Conservation (phyloP, 1,139 yeast genomes). For the Hyphopichia pseudoburtonii region DNA sequence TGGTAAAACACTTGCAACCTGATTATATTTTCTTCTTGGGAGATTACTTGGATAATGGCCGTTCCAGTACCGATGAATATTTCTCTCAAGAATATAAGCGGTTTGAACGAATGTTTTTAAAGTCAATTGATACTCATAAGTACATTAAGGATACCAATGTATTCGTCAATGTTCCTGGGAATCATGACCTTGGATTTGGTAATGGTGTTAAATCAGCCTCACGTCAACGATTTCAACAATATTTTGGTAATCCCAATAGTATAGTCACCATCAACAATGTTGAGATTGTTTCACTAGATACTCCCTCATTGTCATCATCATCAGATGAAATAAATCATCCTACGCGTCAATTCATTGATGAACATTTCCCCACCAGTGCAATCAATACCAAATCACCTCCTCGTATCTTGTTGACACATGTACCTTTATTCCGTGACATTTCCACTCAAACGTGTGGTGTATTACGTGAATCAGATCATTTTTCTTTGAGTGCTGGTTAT, state of each 20-base stretch:
- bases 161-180: conserved; percentile 48
- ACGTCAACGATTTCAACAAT: conserved; percentile 35
- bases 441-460: conserved; percentile 41
- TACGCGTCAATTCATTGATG: conserved; percentile 31
- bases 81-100: conserved; percentile 36
- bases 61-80: conserved; percentile 41
- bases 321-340: conserved; percentile 25
- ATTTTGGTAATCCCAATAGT: conserved; percentile 44
- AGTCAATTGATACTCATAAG: conserved; percentile 5
- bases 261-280: conserved; percentile 33
- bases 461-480: conserved; percentile 34
- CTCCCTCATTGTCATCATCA: conserved; percentile 42
- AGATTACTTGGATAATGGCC: conserved; percentile 55
- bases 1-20: conserved; percentile 39
- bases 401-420: conserved; percentile 46
- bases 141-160: conserved; percentile 25
- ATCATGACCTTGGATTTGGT: conserved; percentile 59
- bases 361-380: conserved; percentile 10
- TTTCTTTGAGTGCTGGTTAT: conserved; percentile 38
- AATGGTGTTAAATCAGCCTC: conserved; percentile 41
- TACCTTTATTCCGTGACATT: conserved; percentile 47
- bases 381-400: conserved; percentile 25
- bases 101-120: conserved; percentile 38
- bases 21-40: conserved; percentile 51
- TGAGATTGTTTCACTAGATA: conserved; percentile 46